Evolutionary conservation across 331 rosid species (phyloP), one percentile per base, ranked within the genome.

Genomic region (Spiraea crenata): DNA sequence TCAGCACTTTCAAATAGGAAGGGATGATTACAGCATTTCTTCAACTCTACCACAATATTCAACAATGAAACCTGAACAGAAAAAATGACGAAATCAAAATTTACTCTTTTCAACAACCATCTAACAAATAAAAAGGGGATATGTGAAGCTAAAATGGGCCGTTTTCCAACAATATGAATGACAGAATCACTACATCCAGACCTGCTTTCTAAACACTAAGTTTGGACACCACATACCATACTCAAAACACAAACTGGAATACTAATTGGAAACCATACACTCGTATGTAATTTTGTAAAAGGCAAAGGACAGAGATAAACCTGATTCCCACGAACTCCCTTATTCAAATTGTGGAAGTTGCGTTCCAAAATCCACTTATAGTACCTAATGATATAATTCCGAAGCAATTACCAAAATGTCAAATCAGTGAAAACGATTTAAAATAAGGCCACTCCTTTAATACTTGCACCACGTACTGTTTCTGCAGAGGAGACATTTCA

Each of bases 241-340:
- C 31, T 25, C 31, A 25, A 25, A 25, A 25, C 31, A 25, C 31
- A 25, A 25, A n/a, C 46, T 57, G n/a, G 12, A 38, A 61, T 17
- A 6, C 35, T 60, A 17, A 40, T 4, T 40, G 34, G 20, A 35
- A 40, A n/a, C 48, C 9, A 2, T 61, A 61, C 49, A 61, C 34
- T 40, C 16, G 14, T 35, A 61, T 39, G 4, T 38, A 61, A 61
- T 38, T 59, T 3, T 9, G 40, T 48, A 61, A 11, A 61, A n/a
- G 66, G 34, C 35, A 61, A 31, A 61, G 34, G 65, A 59, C n/a
- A 15, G 46, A 41, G 2, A 35, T 70, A 76, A 49, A 95, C 99
- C 99, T 95, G 99, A 88, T 95, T 95, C 77, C 99, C 99, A 63
- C 99, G 99, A 81, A 95, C 99, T 74, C 99, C 99, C 85, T 91